A percentile compares a stretch with the other conserved stretches of the same genome.
These are phyloP conservation scores for Pleurotus salmoneostramineus DNA, from an alignment of 768 basidiomycete species.

Conservation along the genomic window DNA sequence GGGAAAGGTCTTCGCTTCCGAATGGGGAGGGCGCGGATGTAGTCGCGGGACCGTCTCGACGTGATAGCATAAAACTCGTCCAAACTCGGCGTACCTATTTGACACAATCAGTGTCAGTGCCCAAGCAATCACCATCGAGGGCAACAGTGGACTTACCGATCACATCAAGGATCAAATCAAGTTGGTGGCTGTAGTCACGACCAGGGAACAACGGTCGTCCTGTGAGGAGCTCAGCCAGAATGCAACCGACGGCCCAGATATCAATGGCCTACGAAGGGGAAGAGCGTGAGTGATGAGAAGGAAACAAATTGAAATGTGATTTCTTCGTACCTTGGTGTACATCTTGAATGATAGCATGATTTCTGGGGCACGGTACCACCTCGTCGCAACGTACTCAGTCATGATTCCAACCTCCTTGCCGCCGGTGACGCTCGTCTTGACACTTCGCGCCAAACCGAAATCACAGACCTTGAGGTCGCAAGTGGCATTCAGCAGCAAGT, in stretches of 20 bases:
- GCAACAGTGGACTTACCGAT: slow-evolving; percentile 45
- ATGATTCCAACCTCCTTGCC: slow-evolving; percentile 66
- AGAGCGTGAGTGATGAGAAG: slow-evolving; percentile 5
- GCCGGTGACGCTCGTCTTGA: slow-evolving; percentile 48
- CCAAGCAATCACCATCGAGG: neutral
- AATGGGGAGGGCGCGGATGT: slow-evolving; percentile 83
- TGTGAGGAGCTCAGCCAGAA: slow-evolving; percentile 78
- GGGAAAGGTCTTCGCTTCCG: slow-evolving; percentile 70
- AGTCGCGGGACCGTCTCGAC: slow-evolving; percentile 78
- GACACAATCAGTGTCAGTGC: slow-evolving; percentile 13
- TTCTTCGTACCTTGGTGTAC: slow-evolving; percentile 58
- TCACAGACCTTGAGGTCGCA: slow-evolving; percentile 90
- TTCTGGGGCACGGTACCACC: slow-evolving; percentile 93
- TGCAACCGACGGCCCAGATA: slow-evolving; percentile 72
- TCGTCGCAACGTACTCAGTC: slow-evolving; percentile 87
- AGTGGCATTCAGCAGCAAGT: slow-evolving; percentile 84
- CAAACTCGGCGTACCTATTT: slow-evolving; percentile 70
- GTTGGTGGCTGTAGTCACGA: slow-evolving; percentile 83
- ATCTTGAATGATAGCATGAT: slow-evolving; percentile 95
- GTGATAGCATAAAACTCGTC: slow-evolving; percentile 93
- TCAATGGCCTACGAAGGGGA: slow-evolving; percentile 50
- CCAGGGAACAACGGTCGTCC: slow-evolving; percentile 87
- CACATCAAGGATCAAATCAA: slow-evolving; percentile 84
- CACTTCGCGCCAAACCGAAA: slow-evolving; percentile 76
- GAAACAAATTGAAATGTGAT: slow-evolving; percentile 5